Evolutionary conservation across 2,329 filamentous ascomycete species (phyloP).

Genomic region (Decorospora gaudefroyi): DNA sequence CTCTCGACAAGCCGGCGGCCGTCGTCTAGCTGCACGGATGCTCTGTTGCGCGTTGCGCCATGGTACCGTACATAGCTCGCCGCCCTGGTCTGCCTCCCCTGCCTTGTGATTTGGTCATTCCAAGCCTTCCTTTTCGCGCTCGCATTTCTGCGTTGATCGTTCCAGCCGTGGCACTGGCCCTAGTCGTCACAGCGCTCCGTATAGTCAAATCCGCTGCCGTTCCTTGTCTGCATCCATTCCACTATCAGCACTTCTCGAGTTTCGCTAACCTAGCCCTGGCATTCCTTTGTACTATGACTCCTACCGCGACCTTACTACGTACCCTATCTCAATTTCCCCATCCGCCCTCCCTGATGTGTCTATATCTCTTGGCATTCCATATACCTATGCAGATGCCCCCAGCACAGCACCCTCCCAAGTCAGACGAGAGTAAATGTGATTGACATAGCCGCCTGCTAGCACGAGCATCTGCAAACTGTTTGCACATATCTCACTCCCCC

Average conservation of each 20-base stretch:
- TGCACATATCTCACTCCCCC: slow-evolving; percentile 12
- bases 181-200: slow-evolving; percentile 44
- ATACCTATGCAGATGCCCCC: slow-evolving; percentile 44
- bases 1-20: slow-evolving; percentile 35
- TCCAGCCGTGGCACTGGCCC: slow-evolving; percentile 48
- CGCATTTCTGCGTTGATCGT: slow-evolving; percentile 44
- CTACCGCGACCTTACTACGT: slow-evolving; percentile 37
- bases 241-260: slow-evolving; percentile 36
- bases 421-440: slow-evolving; percentile 29
- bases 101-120: slow-evolving; percentile 43
- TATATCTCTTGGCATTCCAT: slow-evolving; percentile 46
- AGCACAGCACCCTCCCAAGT: slow-evolving; percentile 20
- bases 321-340: slow-evolving; percentile 38
- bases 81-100: slow-evolving; percentile 30
- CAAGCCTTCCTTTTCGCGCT: slow-evolving; percentile 45
- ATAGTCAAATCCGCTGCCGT: slow-evolving; percentile 40
- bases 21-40: slow-evolving; percentile 44
- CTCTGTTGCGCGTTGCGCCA: slow-evolving; percentile 51
- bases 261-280: slow-evolving; percentile 40
- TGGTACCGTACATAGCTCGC: slow-evolving; percentile 49
- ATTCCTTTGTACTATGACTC: slow-evolving; percentile 41
- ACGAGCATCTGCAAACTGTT: slow-evolving; percentile 8
- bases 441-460: slow-evolving; percentile 21
- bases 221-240: slow-evolving; percentile 44
- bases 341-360: slow-evolving; percentile 43